A percentile compares a stretch with the other conserved stretches of the same genome.
Conservation (phyloP, 2,329 filamentous ascomycete genomes). For the Metarhizium sp. region DNA sequence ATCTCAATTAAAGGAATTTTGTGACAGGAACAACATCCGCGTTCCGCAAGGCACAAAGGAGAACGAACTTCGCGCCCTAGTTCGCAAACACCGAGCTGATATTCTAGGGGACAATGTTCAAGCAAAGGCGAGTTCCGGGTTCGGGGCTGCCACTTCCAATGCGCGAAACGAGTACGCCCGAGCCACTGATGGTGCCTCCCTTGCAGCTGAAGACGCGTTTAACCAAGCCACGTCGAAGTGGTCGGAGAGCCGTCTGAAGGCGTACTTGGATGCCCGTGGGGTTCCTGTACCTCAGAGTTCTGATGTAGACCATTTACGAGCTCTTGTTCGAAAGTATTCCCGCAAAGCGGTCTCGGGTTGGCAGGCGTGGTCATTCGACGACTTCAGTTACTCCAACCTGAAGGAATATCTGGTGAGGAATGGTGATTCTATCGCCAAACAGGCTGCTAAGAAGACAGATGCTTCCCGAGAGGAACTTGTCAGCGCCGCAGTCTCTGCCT, state of each 20-base stretch:
- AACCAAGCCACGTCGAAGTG: conserved; percentile 51
- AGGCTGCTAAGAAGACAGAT: conserved; percentile 52
- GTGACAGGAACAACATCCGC: conserved; percentile 76
- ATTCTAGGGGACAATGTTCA: conserved; percentile 57
- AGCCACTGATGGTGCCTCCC: conserved; percentile 59
- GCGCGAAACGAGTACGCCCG: conserved; percentile 69
- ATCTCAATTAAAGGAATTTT: conserved; percentile 80
- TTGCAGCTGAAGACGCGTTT: conserved; percentile 58
- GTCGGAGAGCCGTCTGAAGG: conserved; percentile 71
- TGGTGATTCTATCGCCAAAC: conserved; percentile 45
- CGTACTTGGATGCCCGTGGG: conserved; percentile 67
- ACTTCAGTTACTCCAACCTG: conserved; percentile 62
- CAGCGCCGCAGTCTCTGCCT: conserved; percentile 52
- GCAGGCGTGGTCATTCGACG: conserved; percentile 72
- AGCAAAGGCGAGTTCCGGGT: conserved; percentile 48
- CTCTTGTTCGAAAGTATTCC: conserved; percentile 62
- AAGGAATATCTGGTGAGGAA: conserved; percentile 45
- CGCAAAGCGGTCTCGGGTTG: conserved; percentile 61
- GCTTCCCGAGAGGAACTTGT: conserved; percentile 66
- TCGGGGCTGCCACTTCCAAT: conserved; percentile 63
- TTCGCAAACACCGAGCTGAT: conserved; percentile 75
- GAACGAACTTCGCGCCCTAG: conserved; percentile 82
- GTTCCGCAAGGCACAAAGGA: conserved; percentile 87
- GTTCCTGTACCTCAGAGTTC: conserved; percentile 64
- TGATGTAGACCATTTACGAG: conserved; percentile 64